Conservation (phyloP, 225 moss, liverwort and hornwort genomes). For the Straminergon stramineum region DNA sequence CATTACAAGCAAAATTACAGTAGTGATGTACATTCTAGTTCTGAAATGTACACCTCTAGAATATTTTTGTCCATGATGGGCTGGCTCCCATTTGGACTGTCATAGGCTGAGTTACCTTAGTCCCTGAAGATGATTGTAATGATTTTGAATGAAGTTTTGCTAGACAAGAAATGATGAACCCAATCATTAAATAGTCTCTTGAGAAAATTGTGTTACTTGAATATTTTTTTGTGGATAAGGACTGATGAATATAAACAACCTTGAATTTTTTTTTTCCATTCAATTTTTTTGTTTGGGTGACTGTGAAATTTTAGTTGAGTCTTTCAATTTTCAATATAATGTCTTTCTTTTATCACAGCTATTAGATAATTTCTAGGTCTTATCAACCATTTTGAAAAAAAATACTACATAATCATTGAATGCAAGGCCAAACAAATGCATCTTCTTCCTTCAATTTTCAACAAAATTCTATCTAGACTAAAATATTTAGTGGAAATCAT, state of each 20-base stretch:
- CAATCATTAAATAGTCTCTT: neutral
- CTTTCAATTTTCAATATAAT: neutral
- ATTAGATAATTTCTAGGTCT: neutral
- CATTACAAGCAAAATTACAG: no score
- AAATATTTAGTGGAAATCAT: neutral
- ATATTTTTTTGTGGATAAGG: neutral
- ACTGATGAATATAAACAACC: neutral
- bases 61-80: no score
- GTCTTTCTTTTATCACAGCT: neutral
- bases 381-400: no score
- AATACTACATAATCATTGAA: neutral
- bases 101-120: no score
- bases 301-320: neutral
- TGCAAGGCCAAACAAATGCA: neutral
- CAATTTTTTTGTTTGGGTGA: neutral
- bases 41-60: no score
- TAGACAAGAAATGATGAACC: neutral
- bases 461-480: neutral
- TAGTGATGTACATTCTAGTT: no score
- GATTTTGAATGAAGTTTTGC: neutral
- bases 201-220: neutral
- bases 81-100: no score
- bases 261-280: neutral
- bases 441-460: neutral
- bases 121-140: neutral